phyloP scores from a whole-genome alignment of 2,329 filamentous ascomycete genomes.

The Xylaria sp. region DNA sequence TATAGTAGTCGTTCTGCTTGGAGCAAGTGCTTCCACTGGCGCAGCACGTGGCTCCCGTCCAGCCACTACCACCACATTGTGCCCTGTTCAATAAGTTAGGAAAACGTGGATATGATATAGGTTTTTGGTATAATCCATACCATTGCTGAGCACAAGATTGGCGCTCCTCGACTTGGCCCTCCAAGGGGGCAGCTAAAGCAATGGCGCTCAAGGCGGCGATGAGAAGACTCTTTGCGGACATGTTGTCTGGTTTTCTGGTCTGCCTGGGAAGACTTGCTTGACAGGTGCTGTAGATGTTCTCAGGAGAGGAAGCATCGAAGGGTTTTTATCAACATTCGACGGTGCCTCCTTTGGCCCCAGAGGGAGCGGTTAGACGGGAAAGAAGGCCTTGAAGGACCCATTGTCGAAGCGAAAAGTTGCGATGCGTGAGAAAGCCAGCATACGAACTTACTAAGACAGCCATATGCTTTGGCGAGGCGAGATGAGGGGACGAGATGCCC shows the following conservation, averaged over 20 bases:
- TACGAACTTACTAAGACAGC: not conserved
- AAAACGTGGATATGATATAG: not conserved
- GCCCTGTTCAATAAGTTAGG: conserved; percentile 40
- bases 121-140: conserved; percentile 12
- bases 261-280: conserved; percentile 21
- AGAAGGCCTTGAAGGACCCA: conserved; percentile 26
- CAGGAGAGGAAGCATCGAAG: conserved; percentile 13
- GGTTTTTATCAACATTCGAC: conserved; percentile 32
- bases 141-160: conserved; percentile 46
- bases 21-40: conserved; percentile 52
- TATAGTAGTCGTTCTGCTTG: conserved; percentile 42
- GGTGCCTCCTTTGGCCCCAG: conserved; percentile 16
- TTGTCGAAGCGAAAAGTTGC: conserved; percentile 12
- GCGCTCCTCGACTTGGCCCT: conserved; percentile 52
- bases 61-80: conserved; percentile 60
- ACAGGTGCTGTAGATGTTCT: conserved; percentile 14
- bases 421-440: not conserved
- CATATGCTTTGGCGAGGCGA: conserved; percentile 13
- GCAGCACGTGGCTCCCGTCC: conserved; percentile 58
- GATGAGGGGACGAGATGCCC: conserved; percentile 7
- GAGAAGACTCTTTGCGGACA: conserved; percentile 48
- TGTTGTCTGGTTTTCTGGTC: conserved; percentile 33
- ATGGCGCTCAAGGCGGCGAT: conserved; percentile 51
- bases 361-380: conserved; percentile 42
- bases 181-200: conserved; percentile 54